A percentile compares a stretch with the other conserved stretches of the same genome.
Evolutionary conservation across 2,329 filamentous ascomycete genomes (phyloP).

Genomic region (Xylogone sp.): DNA sequence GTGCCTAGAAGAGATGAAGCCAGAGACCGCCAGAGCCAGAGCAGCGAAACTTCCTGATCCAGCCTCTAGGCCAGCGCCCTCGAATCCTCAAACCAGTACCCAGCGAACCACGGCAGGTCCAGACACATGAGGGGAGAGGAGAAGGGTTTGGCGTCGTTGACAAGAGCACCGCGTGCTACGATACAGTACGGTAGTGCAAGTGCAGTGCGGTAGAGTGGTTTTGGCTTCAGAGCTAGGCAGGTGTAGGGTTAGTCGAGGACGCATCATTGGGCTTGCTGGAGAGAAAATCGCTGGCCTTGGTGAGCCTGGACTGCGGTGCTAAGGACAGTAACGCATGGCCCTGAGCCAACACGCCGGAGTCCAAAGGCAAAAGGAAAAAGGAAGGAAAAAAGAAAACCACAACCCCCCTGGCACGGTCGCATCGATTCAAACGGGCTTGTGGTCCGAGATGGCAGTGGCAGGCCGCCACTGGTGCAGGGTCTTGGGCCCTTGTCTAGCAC

Average conservation of each 20-base stretch:
- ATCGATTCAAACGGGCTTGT: background rate
- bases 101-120: background rate
- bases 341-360: background rate
- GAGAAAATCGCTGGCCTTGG: no score
- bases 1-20: no score
- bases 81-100: background rate
- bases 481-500: background rate
- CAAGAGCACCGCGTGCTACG: no score
- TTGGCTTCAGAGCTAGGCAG: no score
- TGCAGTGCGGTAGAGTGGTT: no score
- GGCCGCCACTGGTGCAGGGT: background rate
- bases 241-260: no score
- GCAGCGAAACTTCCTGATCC: background rate
- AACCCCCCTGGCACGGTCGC: no score
- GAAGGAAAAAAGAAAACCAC: no score
- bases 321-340: background rate
- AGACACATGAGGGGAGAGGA: background rate
- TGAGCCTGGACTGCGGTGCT: background rate
- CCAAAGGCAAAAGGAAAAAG: no score
- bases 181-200: no score
- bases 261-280: no score
- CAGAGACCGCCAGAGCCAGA: background rate
- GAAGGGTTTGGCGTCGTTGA: background rate
- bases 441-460: background rate
- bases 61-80: background rate